Base-by-base conservation (phyloP, 2,329 filamentous ascomycete genomes). In the Botrytis elliptica region DNA sequence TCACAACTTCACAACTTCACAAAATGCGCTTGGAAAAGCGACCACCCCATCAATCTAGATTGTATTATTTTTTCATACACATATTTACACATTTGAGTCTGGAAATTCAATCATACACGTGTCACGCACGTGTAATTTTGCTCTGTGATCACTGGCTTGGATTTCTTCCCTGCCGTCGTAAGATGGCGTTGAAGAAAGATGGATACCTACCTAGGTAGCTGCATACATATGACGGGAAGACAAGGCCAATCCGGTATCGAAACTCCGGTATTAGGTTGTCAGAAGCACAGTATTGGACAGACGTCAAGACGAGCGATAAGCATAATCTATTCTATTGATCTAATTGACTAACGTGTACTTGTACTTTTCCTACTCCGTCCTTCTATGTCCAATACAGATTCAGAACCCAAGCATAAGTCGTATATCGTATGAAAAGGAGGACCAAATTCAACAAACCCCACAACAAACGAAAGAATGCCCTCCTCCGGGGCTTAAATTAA, bases 271-370 rank as follows among this genome's bases (percentile, higher is more conserved):
- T 36, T n/a, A 14, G 36, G 33, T 22, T 52, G 64, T 52, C 64
- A 52, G 44, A n/a, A 52, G 64, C 36, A 38, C n/a, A 44, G 22
- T 67, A 36, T 52, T 46, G 36, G 44, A n/a, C n/a, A 33, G 29
- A 52, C 22, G n/a, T 67, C 33, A 38, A 52, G 29, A 16, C 7
- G 29, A 36, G 7, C 29, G 44, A 33, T 67, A n/a, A 67, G 40
- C 22, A 52, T 52, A 67, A n/a, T 67, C 10, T 52, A 25, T 67
- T 67, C 44, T 52, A 49, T 67, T 38, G 42, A 67, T 67, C 64
- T 67, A 52, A 52, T n/a, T 49, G 44, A 67, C 44, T 38, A 38
- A 38, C 44, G 33, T 52, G 33, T 52, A n/a, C 29, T 67, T 12
- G 64, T 8, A 52, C 44, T 52, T 66, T 66, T 66, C 29, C 20